A percentile compares a stretch with the other conserved stretches of the same genome.
Conservation (phyloP, 768 basidiomycete species). For the Vishniacozyma victoriae region DNA sequence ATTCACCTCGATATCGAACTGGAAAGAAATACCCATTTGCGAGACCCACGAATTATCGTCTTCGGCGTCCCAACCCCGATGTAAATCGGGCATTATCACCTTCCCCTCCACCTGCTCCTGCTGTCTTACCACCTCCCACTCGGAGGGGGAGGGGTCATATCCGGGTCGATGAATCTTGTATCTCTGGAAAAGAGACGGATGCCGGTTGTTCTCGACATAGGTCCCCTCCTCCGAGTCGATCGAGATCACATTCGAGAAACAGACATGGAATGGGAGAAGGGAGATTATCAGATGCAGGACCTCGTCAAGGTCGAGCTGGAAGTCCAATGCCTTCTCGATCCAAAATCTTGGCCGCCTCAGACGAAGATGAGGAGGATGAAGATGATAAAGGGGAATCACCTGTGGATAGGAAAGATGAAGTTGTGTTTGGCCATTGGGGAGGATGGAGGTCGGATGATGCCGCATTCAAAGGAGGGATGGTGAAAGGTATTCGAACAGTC, state of each 20-base stretch:
- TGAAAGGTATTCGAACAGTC: constrained; percentile 4
- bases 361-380: constrained; percentile 13
- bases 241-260: constrained; percentile 10
- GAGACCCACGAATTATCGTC: constrained; percentile 24
- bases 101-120: constrained; percentile 17
- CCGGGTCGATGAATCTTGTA: constrained; percentile 14
- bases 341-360: constrained; percentile 1
- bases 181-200: constrained; percentile 4
- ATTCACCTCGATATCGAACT: constrained; percentile 14
- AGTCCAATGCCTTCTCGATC: constrained; percentile 33
- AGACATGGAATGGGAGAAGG: constrained; percentile 1
- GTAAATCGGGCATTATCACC: constrained; percentile 1
- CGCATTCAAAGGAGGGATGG: constrained; percentile 14
- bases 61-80: constrained; percentile 2
- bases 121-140: constrained; percentile 24
- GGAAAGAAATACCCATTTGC: constrained; percentile 28
- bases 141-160: constrained; percentile 29
- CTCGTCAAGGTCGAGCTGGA: constrained; percentile 20
- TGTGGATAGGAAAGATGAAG: background rate
- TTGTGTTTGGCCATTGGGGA: background rate
- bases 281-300: constrained; percentile 24
- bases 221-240: constrained; percentile 22
- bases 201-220: constrained; percentile 26
- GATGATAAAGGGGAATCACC: background rate
- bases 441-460: constrained; percentile 35